Evolutionary conservation across 2,329 filamentous ascomycete genomes (phyloP).

Genomic region (Epichloe glyceriae): DNA sequence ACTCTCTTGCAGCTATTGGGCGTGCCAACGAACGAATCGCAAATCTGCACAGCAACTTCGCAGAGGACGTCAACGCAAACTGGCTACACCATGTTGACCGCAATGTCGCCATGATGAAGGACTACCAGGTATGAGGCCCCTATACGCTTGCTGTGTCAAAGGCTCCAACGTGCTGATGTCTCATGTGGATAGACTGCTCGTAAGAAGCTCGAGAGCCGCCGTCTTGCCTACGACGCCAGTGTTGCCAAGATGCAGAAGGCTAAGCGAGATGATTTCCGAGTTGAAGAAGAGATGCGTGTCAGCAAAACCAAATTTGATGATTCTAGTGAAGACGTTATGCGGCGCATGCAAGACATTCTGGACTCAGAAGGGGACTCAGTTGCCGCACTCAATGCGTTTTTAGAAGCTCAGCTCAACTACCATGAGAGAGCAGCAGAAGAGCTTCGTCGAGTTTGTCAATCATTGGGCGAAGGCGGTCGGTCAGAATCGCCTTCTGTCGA

Average conservation of each 20-base stretch:
- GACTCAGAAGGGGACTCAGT: slow-evolving; percentile 79
- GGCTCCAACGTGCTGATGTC: background rate
- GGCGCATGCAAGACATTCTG: slow-evolving; percentile 93
- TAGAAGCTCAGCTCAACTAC: slow-evolving; percentile 82
- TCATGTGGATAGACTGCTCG: slow-evolving; percentile 43
- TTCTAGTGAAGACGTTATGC: slow-evolving; percentile 77
- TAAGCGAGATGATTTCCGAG: slow-evolving; percentile 83
- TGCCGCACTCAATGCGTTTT: slow-evolving; percentile 62
- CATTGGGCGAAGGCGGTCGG: slow-evolving; percentile 24
- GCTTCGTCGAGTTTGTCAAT: slow-evolving; percentile 42
- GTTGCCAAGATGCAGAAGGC: slow-evolving; percentile 84
- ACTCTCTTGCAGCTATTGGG: slow-evolving; percentile 66
- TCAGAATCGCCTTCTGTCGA: slow-evolving; percentile 5
- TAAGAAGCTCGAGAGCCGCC: slow-evolving; percentile 85
- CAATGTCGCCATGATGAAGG: slow-evolving; percentile 88
- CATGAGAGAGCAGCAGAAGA: slow-evolving; percentile 85
- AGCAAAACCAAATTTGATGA: slow-evolving; percentile 97
- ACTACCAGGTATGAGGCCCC: slow-evolving; percentile 62
- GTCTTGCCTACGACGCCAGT: slow-evolving; percentile 82
- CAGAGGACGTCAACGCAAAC: slow-evolving; percentile 60
- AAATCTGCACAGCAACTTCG: slow-evolving; percentile 72
- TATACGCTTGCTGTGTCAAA: background rate
- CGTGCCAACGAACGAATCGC: slow-evolving; percentile 80
- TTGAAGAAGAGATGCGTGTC: slow-evolving; percentile 81
- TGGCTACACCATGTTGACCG: slow-evolving; percentile 91